Percentiles rank a stretch among this genome's conserved stretches.
Conservation (phyloP, 1,139 yeast species). For the Lodderomyces oxycetoniae region DNA sequence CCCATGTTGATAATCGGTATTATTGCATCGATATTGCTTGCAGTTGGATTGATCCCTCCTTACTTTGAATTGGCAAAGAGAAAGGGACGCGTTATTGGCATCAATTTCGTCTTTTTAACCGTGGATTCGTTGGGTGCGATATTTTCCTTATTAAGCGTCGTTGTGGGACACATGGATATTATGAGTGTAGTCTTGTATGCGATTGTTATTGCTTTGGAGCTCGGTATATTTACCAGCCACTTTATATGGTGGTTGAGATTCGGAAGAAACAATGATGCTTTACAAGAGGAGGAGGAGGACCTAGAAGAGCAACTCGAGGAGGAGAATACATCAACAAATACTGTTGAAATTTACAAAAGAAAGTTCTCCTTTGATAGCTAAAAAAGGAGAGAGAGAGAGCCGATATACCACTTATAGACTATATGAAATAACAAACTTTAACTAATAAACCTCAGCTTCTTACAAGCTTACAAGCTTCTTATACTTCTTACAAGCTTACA, state of each 20-base stretch:
- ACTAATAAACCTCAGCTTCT: no score
- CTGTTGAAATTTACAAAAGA: no score
- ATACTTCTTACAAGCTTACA: no score
- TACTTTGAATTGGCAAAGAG: conserved; percentile 79
- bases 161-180: conserved; percentile 60
- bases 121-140: conserved; percentile 82
- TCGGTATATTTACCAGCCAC: conserved; percentile 73
- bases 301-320: background rate
- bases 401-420: no score
- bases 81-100: conserved; percentile 80
- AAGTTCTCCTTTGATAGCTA: background rate
- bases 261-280: conserved; percentile 21
- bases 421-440: no score
- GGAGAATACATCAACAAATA: no score
- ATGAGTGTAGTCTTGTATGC: conserved; percentile 76
- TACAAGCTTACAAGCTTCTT: no score
- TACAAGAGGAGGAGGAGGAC: conserved; percentile 6
- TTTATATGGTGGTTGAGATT: conserved; percentile 64
- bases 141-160: conserved; percentile 62
- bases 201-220: conserved; percentile 65
- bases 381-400: background rate
- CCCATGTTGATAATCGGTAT: conserved; percentile 78
- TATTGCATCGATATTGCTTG: conserved; percentile 70
- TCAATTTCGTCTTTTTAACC: conserved; percentile 74
- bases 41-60: conserved; percentile 80